Evolutionary conservation across 495 filamentous ascomycete genomes (phyloP), one percentile per base, ranked within the genome.

Genomic region (Penicillium fimorum): DNA sequence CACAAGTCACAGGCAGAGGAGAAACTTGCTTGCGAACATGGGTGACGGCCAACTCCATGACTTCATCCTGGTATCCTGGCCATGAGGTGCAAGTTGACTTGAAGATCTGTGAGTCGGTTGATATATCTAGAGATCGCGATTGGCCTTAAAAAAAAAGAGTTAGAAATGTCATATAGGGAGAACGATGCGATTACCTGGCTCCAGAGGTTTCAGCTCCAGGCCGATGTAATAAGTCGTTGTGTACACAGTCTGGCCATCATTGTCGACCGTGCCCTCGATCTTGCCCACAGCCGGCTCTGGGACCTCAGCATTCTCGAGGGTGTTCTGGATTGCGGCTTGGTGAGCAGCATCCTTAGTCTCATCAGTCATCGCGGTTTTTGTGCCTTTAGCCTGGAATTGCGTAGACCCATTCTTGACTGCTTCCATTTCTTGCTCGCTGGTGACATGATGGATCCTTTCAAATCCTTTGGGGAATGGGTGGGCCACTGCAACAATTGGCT

Each of bases 391-490:
- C 62, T 87, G 77, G 59, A 85, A 90, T 42, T 83, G 76, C 50
- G 92, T 75, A 41, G 83, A 87, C 46, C 92, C 92, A 59, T 82
- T 79, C 50, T 87, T 83, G 1, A 92, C 86, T 46, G 79, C 82
- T 44, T 83, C 84, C 25, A 87, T 71, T 58, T 97, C 84, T 30
- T 84, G 68, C 29, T 93, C 87, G 42, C 75, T 85, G 57, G 82
- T 80, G 74, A 91, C 89, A 17, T 75, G 72, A 68, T 96, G 91
- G 0, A 84, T 76, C 56, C 94, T 82, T 50, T 94, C 88, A 64
- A 95, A 96, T 1, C 89, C 89, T 63, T 97, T 96, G 56, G 89
- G 93, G 76, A 92, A 98, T 0, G 92, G 91, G 57, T 93, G 92
- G 0, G 92, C 92, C 22, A 96, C 79, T 33, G 84, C 84, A 55